phyloP scores from a whole-genome alignment of 192 early-diverging fungal genomes.

The Podila clonocystis region DNA sequence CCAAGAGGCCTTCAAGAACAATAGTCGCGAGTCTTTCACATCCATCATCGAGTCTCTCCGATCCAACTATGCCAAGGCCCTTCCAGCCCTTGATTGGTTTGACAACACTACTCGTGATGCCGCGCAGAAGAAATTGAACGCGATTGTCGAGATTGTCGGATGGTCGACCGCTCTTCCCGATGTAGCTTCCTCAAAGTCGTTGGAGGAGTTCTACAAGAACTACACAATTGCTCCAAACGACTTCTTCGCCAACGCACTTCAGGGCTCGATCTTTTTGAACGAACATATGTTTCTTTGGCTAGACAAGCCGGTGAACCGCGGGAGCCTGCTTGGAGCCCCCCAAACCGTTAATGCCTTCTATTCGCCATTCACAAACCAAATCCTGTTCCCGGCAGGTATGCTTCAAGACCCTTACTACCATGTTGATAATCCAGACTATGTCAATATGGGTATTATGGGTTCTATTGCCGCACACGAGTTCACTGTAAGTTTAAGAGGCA shows the following conservation, averaged over 20 bases:
- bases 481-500: slow-evolving; percentile 37
- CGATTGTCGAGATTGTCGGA: slow-evolving; percentile 66
- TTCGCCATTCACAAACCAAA: slow-evolving; percentile 54
- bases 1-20: slow-evolving; percentile 32
- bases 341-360: slow-evolving; percentile 69
- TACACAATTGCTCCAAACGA: slow-evolving; percentile 47
- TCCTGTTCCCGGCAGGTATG: slow-evolving; percentile 64
- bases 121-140: slow-evolving; percentile 66
- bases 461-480: slow-evolving; percentile 79
- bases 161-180: slow-evolving; percentile 68
- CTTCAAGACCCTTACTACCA: slow-evolving; percentile 71
- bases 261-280: background rate
- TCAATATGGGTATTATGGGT: slow-evolving; percentile 76
- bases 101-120: slow-evolving; percentile 58
- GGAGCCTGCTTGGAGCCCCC: slow-evolving; percentile 55
- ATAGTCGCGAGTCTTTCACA: slow-evolving; percentile 51
- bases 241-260: slow-evolving; percentile 68
- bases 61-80: slow-evolving; percentile 37
- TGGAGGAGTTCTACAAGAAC: slow-evolving; percentile 60
- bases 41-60: slow-evolving; percentile 57
- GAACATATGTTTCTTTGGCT: background rate
- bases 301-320: slow-evolving; percentile 51
- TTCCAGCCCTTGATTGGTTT: slow-evolving; percentile 64
- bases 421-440: slow-evolving; percentile 55
- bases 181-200: slow-evolving; percentile 43